Evolutionary conservation across 225 moss, liverwort and hornwort genomes (phyloP).

Genomic region (Asterella californica): DNA sequence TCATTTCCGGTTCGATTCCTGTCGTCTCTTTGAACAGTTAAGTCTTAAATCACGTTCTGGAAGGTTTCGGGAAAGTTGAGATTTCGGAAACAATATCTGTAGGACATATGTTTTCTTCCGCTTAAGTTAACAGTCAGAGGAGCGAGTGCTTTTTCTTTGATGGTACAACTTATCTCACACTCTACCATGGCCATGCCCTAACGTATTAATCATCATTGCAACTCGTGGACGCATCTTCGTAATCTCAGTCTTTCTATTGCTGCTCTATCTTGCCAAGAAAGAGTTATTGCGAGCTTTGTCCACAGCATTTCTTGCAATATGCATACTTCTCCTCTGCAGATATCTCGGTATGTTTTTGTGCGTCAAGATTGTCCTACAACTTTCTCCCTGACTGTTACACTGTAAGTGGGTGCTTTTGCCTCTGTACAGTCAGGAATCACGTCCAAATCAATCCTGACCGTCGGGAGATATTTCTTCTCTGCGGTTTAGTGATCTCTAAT

Average conservation of each 20-base stretch:
- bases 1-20: too few species aligned
- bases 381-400: too few species aligned
- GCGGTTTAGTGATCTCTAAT: too few species aligned
- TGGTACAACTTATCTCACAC: too few species aligned
- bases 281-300: background rate
- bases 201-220: background rate
- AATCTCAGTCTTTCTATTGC: background rate
- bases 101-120: background rate
- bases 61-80: background rate
- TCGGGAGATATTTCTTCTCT: background rate
- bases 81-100: background rate
- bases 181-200: background rate
- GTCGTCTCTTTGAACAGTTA: too few species aligned
- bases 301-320: background rate
- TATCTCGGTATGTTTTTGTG: too few species aligned
- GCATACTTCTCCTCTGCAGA: background rate
- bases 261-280: background rate
- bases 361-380: background rate
- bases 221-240: background rate
- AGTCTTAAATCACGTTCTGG: background rate
- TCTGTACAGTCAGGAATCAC: background rate
- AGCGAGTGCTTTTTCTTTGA: background rate
- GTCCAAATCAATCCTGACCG: background rate
- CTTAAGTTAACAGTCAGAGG: background rate
- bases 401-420: background rate